Percentiles rank a stretch among this genome's conserved stretches.
These are phyloP conservation scores for Zymoseptoria crescenta DNA, from an alignment of 2,329 filamentous ascomycete species.

Conservation along the genomic window DNA sequence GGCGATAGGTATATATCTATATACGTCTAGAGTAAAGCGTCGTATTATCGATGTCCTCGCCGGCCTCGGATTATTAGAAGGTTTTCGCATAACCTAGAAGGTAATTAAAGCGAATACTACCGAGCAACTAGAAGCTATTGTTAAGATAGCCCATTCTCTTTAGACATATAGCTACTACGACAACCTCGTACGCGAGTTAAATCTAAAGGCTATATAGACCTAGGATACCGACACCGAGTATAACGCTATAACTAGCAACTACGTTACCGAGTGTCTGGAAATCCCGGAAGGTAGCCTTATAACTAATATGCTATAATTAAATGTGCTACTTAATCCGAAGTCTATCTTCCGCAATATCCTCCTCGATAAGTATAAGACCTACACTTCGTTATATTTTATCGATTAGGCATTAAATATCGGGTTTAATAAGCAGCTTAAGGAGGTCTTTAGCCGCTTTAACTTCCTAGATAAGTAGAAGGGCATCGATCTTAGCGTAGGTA, in stretches of 20 bases:
- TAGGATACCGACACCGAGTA: background rate
- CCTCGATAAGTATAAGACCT: too few relatives aligned
- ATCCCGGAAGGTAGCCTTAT: background rate
- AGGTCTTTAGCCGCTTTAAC: background rate
- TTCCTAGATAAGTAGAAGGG: too few relatives aligned
- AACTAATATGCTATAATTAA: background rate
- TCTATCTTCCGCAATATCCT: too few relatives aligned
- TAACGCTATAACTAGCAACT: background rate
- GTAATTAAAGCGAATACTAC: background rate
- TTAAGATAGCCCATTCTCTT: too few relatives aligned
- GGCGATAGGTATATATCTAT: background rate
- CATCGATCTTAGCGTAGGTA: too few relatives aligned
- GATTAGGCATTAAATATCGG: background rate
- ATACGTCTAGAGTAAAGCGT: background rate
- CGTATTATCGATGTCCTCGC: background rate
- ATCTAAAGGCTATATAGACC: background rate
- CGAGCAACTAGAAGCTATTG: background rate
- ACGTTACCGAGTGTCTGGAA: background rate
- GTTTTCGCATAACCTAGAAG: background rate
- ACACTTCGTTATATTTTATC: too few relatives aligned
- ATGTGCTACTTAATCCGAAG: background rate
- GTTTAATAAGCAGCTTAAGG: background rate
- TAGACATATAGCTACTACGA: background rate
- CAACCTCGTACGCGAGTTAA: background rate
- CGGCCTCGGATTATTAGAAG: background rate